These are phyloP conservation scores for Dittrichia graveolens DNA, from an alignment of 129 eudicot genomes.

Conservation along the genomic window DNA sequence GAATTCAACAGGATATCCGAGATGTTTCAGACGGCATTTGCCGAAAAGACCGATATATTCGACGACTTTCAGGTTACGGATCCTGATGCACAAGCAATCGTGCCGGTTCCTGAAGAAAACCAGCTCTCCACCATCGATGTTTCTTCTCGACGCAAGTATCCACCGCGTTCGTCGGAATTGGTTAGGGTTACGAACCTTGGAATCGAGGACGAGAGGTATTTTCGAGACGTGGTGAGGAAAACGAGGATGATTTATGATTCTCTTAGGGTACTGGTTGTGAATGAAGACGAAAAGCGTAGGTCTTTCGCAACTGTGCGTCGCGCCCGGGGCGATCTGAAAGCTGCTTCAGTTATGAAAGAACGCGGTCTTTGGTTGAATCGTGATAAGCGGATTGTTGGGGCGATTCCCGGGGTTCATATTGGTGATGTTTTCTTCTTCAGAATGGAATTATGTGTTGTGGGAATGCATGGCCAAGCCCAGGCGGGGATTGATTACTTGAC, in stretches of 20 bases:
- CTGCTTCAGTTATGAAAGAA: conserved; percentile 54
- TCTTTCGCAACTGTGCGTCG: conserved; percentile 11
- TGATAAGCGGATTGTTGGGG: conserved; percentile 73
- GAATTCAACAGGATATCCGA: conserved; percentile 56
- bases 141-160: conserved; percentile 38
- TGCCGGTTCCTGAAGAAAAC: conserved; percentile 28
- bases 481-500: conserved; percentile 80
- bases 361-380: conserved; percentile 69
- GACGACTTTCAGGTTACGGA: conserved; percentile 25
- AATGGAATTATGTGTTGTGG: conserved; percentile 76
- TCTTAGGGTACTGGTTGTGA: conserved; percentile 44
- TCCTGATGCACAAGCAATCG: conserved; percentile 50
- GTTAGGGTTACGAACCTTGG: conserved; percentile 67
- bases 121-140: conserved; percentile 26
- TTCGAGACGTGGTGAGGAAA: conserved; percentile 48
- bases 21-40: conserved; percentile 55
- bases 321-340: conserved; percentile 59
- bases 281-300: conserved; percentile 50
- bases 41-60: conserved; percentile 15
- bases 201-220: conserved; percentile 53
- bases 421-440: conserved; percentile 73
- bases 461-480: conserved; percentile 76
- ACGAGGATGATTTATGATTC: conserved; percentile 63
- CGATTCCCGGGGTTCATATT: conserved; percentile 61
- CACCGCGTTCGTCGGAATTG: conserved; percentile 56